Conservation (phyloP, 2,329 filamentous ascomycete species). For the Hirsutella minnesotensis region DNA sequence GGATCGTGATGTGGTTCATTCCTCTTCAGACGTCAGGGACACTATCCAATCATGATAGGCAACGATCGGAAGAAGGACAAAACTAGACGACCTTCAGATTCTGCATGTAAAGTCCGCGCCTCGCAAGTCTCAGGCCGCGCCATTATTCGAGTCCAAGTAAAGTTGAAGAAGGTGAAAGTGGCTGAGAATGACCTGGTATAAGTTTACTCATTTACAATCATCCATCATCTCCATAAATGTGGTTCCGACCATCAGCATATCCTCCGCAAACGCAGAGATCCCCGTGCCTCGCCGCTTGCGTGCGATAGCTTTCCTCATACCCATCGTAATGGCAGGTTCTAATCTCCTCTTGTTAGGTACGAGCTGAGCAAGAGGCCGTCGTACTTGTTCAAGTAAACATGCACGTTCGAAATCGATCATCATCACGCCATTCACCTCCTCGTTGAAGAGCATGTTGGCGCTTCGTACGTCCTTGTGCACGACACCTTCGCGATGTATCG, state of each 20-base stretch:
- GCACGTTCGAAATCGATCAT: slow-evolving; percentile 16
- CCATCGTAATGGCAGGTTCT: too few relatives aligned
- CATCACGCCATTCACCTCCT: slow-evolving; percentile 12
- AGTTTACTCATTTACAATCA: not conserved
- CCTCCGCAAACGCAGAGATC: not conserved
- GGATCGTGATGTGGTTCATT: too few relatives aligned
- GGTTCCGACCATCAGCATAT: not conserved
- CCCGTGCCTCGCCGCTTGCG: not conserved
- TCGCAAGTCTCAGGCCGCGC: too few relatives aligned
- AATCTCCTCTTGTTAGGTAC: not conserved
- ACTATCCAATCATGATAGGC: too few relatives aligned
- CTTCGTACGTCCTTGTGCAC: slow-evolving; percentile 13
- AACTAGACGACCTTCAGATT: too few relatives aligned
- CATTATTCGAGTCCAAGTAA: too few relatives aligned
- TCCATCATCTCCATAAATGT: not conserved
- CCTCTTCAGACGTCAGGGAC: too few relatives aligned
- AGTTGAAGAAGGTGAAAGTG: not conserved
- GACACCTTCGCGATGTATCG: slow-evolving; percentile 15
- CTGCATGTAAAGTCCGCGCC: too few relatives aligned
- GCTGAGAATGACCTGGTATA: not conserved
- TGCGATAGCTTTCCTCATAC: too few relatives aligned
- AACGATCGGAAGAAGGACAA: too few relatives aligned
- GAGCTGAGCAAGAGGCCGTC: not conserved
- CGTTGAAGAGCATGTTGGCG: slow-evolving; percentile 16
- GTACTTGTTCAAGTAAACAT: not conserved